Percentiles rank a stretch among this genome's conserved stretches.
These are phyloP conservation scores for Eucalyptus marginata DNA, from an alignment of 345 rosid genomes.

Conservation along the genomic window DNA sequence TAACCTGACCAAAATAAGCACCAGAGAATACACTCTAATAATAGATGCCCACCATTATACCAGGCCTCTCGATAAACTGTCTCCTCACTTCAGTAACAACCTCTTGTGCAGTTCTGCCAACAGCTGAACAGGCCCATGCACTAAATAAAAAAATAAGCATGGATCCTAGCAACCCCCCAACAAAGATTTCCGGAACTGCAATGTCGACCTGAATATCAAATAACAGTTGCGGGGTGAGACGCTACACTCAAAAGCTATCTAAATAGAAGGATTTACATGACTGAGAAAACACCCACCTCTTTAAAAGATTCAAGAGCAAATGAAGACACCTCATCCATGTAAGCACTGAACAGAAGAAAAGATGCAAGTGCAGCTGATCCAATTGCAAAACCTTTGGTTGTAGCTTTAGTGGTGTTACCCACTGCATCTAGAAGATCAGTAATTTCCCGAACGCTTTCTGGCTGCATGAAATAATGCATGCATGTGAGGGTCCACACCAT, in stretches of 20 bases:
- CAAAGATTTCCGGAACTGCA: conserved; percentile 89
- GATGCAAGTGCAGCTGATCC: conserved; percentile 99
- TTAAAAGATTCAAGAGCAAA: conserved; percentile 71
- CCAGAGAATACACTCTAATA: neutral
- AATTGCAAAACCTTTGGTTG: conserved; percentile 98
- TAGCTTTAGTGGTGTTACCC: conserved; percentile 98
- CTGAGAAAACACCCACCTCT: conserved; percentile 32
- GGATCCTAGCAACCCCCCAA: conserved; percentile 93
- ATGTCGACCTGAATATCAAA: conserved; percentile 70
- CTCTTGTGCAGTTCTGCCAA: conserved; percentile 99
- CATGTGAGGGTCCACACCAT: neutral
- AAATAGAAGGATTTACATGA: neutral
- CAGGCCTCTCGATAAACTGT: conserved; percentile 98
- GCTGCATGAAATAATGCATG: neutral
- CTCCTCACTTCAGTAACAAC: conserved; percentile 98
- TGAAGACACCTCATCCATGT: conserved; percentile 96
- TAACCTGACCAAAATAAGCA: neutral
- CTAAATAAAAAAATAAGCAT: conserved; percentile 96
- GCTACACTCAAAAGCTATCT: neutral
- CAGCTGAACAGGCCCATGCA: conserved; percentile 96
- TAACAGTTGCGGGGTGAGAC: neutral
- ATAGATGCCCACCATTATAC: conserved; percentile 79
- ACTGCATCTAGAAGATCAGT: conserved; percentile 99
- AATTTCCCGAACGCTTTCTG: conserved; percentile 72
- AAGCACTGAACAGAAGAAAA: conserved; percentile 96